A percentile compares a stretch with the other conserved stretches of the same genome.
phyloP scores from a whole-genome alignment of 2,329 filamentous ascomycete species.

The Verticillium zaregamsianum region DNA sequence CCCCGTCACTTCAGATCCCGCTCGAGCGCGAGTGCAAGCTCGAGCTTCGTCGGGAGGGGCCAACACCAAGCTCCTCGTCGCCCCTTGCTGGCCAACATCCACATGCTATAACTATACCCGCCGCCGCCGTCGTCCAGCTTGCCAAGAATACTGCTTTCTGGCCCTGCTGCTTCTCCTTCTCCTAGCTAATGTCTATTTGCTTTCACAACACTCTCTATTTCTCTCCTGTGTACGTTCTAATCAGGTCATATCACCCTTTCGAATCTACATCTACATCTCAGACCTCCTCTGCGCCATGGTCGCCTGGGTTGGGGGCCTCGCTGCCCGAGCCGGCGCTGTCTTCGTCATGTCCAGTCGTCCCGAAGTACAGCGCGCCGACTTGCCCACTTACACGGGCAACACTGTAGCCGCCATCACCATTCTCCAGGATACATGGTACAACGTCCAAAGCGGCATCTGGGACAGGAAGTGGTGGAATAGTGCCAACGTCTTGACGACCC shows the following conservation, averaged over 20 bases:
- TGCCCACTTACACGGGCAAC: slow-evolving; percentile 24
- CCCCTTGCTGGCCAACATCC: background rate
- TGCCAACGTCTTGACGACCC: slow-evolving; percentile 60
- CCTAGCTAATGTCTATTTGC: background rate
- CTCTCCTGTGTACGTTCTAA: background rate
- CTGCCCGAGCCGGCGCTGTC: slow-evolving; percentile 8
- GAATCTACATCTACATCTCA: background rate
- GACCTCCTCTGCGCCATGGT: slow-evolving; percentile 6
- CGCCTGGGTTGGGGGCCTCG: slow-evolving; percentile 11
- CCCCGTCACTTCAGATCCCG: background rate
- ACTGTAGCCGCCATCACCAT: slow-evolving; percentile 29
- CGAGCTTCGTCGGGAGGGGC: background rate
- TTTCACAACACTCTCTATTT: background rate
- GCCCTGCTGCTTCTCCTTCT: background rate
- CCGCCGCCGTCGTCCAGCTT: background rate
- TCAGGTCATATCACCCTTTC: background rate
- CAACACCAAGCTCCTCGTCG: background rate
- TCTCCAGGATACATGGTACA: slow-evolving; percentile 58
- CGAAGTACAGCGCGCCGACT: slow-evolving; percentile 7
- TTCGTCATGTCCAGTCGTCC: slow-evolving; percentile 13
- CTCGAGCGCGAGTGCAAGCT: background rate
- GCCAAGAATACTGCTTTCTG: background rate
- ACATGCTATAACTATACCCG: background rate
- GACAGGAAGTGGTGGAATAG: slow-evolving; percentile 69
- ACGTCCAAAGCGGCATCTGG: slow-evolving; percentile 57